These are phyloP conservation scores for Xerocomus amazonicus DNA, from an alignment of 1,284 basidiomycete species.

Conservation along the genomic window DNA sequence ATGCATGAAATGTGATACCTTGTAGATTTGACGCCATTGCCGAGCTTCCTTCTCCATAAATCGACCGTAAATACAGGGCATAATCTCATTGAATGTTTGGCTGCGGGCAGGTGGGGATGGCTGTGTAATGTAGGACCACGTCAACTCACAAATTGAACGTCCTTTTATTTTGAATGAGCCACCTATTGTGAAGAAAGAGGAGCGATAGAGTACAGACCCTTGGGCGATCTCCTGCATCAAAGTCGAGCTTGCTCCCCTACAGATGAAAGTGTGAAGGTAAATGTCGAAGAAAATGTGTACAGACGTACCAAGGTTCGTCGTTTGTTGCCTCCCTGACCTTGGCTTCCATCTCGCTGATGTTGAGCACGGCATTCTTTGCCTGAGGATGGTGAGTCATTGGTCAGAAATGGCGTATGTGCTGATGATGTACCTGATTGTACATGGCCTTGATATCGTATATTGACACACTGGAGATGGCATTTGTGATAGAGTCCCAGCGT, in stretches of 20 bases:
- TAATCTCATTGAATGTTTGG: conserved; percentile 99
- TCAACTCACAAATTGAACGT: conserved; percentile 86
- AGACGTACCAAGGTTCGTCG: conserved; percentile 89
- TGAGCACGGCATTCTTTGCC: conserved; percentile 90
- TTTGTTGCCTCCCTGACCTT: conserved; percentile 98
- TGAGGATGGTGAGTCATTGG: conserved; percentile 29
- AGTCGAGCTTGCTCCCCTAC: conserved; percentile 95
- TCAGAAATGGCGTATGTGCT: not conserved
- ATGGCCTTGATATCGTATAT: conserved; percentile 92
- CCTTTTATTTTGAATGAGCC: conserved; percentile 38
- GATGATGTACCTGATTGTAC: conserved; percentile 75
- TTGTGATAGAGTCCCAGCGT: conserved; percentile 64
- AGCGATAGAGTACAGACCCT: conserved; percentile 56
- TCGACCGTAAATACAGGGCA: conserved; percentile 94
- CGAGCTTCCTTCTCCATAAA: conserved; percentile 98
- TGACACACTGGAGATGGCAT: conserved; percentile 69
- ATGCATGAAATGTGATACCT: conserved; percentile 46
- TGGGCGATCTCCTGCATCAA: conserved; percentile 98
- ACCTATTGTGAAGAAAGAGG: not conserved
- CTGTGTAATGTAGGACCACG: not conserved
- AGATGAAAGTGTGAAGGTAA: conserved; percentile 5
- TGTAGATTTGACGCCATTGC: conserved; percentile 99
- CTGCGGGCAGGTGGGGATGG: conserved; percentile 39
- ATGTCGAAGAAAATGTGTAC: not conserved
- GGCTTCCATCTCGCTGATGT: conserved; percentile 95